Evolutionary conservation across 768 basidiomycete genomes (phyloP), one percentile per base, ranked within the genome.

Genomic region (Plicaturopsis crispa): DNA sequence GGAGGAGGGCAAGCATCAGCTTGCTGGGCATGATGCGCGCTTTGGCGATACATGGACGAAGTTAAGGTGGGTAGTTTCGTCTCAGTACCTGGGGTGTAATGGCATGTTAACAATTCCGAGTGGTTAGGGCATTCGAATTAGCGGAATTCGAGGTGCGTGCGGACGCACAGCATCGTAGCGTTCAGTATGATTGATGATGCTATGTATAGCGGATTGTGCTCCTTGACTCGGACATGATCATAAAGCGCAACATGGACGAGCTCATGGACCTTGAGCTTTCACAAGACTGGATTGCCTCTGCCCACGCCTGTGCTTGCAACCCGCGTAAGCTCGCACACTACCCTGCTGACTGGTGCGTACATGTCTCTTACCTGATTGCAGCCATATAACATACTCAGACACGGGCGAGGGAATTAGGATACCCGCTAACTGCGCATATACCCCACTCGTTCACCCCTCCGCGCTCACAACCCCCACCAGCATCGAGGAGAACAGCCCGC

Each of bases 221-320:
- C 24, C 60, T 93, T 35, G 91, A 94, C 55, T 77, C 81, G 14
- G 91, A 94, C 61, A 94, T 94, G 91, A 68, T 90, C 38, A 66
- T 92, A 16, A 65, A 69, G 60, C 69, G 61, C 35, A 91, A 88
- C 52, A 90, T 94, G 80, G 92, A 94, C 60, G 76, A 82, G 32
- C 59, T 87, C 37, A 61, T 75, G 57, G 61, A 69, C 19, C 41
- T 75, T 13, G 52, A 63, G 21, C 62, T 94, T 4, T 70, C 69
- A 2, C 42, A 56, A 14, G 86, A 80, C 45, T 78, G 81, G 59
- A 92, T 97, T 41, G 92, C 89, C 4, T 92, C 91, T 1, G 73
- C 67, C 0, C 93, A 94, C 47, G 92, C 79, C 11, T 99, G 94
- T 53, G 80, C 91, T 3, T 99, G 94, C 65, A 99, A 99, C 59